Evolutionary conservation across 441 rosid genomes (phyloP).

Genomic region (Corymbia citriodora): DNA sequence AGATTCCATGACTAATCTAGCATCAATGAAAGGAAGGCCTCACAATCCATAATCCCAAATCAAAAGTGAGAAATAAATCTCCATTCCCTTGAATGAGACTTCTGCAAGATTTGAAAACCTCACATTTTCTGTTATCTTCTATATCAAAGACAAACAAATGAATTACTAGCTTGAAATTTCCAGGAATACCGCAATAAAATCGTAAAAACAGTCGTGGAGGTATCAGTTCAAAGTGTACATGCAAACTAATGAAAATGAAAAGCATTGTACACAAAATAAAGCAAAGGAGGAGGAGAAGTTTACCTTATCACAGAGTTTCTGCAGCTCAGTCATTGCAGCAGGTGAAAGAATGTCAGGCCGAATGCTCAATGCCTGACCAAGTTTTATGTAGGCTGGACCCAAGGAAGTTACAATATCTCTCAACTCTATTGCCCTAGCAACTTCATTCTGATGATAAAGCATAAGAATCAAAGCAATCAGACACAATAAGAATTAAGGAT

Average conservation of each 20-base stretch:
- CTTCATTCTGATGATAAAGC: constrained; percentile 66
- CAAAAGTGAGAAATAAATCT: background rate
- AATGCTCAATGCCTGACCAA: constrained; percentile 98
- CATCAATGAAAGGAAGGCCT: background rate
- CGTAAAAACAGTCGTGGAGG: background rate
- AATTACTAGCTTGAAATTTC: background rate
- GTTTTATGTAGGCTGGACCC: constrained; percentile 97
- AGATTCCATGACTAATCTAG: background rate
- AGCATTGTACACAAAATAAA: background rate
- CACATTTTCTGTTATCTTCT: background rate
- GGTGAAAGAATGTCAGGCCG: constrained; percentile 97
- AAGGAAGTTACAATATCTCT: constrained; percentile 94
- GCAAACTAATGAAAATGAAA: background rate
- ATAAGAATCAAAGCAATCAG: background rate
- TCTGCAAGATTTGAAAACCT: background rate
- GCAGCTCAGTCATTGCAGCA: constrained; percentile 87
- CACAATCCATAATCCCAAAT: background rate
- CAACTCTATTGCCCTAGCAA: constrained; percentile 90
- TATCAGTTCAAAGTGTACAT: background rate
- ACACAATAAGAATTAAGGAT: background rate
- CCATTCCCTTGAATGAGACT: background rate
- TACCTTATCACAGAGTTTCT: constrained; percentile 99
- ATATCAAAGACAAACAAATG: background rate
- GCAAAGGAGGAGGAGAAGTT: background rate
- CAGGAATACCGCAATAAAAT: background rate